Conservation (phyloP, 2,329 filamentous ascomycete genomes). For the Didymella pinodella region DNA sequence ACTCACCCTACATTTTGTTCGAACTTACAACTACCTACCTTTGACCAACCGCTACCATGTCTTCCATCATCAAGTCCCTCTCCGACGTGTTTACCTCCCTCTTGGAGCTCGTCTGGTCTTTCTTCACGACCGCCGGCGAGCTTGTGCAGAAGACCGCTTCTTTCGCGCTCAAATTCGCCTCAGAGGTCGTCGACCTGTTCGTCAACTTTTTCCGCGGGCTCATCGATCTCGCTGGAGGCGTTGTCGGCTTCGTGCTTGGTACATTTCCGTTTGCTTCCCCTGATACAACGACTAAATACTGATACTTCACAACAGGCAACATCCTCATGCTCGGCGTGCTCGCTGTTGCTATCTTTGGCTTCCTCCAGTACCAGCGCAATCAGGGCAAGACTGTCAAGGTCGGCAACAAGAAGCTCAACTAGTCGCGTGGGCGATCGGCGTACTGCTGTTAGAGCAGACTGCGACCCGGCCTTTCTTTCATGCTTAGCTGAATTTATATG, state of each 20-base stretch:
- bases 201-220: conserved; percentile 46
- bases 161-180: conserved; percentile 40
- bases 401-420: conserved; percentile 51
- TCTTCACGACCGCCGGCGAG: conserved; percentile 46
- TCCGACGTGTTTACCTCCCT: conserved; percentile 44
- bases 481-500: conserved; percentile 9
- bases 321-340: conserved; percentile 47
- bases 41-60: conserved; percentile 32
- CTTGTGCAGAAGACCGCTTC: conserved; percentile 42
- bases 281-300: neutral
- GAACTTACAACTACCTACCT: too few species aligned
- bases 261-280: conserved; percentile 10
- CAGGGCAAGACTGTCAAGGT: conserved; percentile 47
- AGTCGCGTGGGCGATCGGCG: neutral
- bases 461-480: neutral
- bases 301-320: conserved; percentile 34
- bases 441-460: neutral
- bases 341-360: conserved; percentile 43
- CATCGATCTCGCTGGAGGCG: conserved; percentile 45
- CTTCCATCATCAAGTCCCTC: conserved; percentile 45
- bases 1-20: neutral
- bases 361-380: conserved; percentile 48
- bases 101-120: conserved; percentile 46
- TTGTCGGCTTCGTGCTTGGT: conserved; percentile 47
- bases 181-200: conserved; percentile 39